These are phyloP conservation scores for Rosa lucieae DNA, from an alignment of 306 rosid species.

Conservation along the genomic window DNA sequence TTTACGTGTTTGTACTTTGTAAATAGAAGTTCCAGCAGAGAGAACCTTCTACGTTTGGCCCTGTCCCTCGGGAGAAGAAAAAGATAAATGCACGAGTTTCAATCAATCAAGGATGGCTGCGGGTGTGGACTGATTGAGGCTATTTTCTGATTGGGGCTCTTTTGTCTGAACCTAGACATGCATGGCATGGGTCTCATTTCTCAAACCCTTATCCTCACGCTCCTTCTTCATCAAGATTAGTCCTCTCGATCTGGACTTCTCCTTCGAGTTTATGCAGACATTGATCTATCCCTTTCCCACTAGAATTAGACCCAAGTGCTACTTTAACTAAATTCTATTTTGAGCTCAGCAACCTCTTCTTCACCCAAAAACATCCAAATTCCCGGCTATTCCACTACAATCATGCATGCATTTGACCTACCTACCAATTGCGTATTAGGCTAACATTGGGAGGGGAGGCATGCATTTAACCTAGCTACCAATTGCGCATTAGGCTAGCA, in stretches of 20 bases:
- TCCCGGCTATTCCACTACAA: neutral
- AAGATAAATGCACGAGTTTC: neutral
- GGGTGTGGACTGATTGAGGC: neutral
- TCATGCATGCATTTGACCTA: neutral
- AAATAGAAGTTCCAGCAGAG: neutral
- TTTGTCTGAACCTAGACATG: neutral
- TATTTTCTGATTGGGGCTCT: neutral
- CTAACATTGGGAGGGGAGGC: neutral
- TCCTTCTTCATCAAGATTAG: neutral
- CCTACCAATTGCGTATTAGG: slow-evolving; percentile 3
- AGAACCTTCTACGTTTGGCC: neutral
- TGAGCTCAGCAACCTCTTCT: neutral
- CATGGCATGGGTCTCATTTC: neutral
- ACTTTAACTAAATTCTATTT: neutral
- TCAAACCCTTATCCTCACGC: neutral
- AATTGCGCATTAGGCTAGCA: neutral
- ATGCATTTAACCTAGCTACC: neutral
- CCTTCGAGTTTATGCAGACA: neutral
- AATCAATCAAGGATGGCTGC: neutral
- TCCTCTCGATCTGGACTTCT: neutral
- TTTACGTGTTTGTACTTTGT: too few relatives aligned
- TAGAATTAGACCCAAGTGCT: neutral
- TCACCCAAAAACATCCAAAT: neutral
- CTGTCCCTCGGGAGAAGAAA: neutral
- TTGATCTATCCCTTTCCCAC: neutral